Conservation (phyloP, 2,329 filamentous ascomycete species). For the Tolypocladium ovalisporum region DNA sequence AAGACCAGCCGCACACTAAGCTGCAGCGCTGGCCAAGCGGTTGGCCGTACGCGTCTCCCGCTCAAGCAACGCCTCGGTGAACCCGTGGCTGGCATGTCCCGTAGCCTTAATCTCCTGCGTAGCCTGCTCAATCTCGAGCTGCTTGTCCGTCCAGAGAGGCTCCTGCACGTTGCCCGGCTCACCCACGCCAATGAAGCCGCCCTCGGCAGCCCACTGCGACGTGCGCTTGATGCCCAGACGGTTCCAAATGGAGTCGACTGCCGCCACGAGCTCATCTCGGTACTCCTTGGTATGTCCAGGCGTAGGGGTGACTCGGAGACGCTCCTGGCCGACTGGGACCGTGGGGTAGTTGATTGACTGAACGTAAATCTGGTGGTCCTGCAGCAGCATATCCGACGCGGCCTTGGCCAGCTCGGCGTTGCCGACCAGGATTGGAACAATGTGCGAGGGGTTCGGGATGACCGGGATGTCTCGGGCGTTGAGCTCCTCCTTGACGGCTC, state of each 20-base stretch:
- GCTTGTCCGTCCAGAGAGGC: constrained; percentile 86
- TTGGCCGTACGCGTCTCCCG: constrained; percentile 31
- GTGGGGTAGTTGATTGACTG: constrained; percentile 99
- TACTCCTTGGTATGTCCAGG: constrained; percentile 80
- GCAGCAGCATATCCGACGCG: constrained; percentile 83
- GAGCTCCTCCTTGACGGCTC: constrained; percentile 81
- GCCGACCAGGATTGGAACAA: constrained; percentile 86
- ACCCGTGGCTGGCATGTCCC: constrained; percentile 21
- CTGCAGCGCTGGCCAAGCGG: constrained; percentile 18
- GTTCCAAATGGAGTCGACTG: constrained; percentile 79
- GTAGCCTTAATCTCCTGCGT: constrained; percentile 48
- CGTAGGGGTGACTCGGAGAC: constrained; percentile 89
- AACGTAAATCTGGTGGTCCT: constrained; percentile 89
- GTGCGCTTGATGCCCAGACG: constrained; percentile 87
- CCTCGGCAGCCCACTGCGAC: constrained; percentile 79
- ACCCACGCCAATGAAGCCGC: constrained; percentile 91
- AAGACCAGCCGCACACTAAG: background rate
- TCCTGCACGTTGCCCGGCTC: constrained; percentile 50
- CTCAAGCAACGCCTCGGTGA: constrained; percentile 51
- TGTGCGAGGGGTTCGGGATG: constrained; percentile 95
- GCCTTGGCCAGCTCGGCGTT: constrained; percentile 87
- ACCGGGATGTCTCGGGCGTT: constrained; percentile 78
- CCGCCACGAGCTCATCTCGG: constrained; percentile 74
- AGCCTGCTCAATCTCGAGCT: constrained; percentile 66
- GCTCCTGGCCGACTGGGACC: constrained; percentile 94